Base-by-base conservation (phyloP, 2,329 filamentous ascomycete species). In the Microthyrium microscopicum region DNA sequence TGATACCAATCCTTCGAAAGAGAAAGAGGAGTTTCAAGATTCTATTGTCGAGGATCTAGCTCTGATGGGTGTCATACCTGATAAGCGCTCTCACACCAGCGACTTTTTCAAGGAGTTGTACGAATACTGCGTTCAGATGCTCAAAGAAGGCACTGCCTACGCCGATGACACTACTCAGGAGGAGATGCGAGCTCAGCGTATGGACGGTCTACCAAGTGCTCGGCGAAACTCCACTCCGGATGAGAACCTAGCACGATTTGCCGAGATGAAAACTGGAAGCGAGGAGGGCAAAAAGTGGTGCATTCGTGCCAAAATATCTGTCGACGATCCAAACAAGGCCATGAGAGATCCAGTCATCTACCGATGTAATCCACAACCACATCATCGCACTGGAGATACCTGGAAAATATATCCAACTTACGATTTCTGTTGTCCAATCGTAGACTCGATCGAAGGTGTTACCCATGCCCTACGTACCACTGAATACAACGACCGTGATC, bases 311-410 rank as follows among this genome's bases (percentile, higher is more conserved):
- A 94, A 91, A 66, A 81, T 95, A 46, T 87, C 82, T 2, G 72
- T 80, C 45, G 81, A 92, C 55, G 79, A 89, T 58, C 79, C 79
- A 42, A 95, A 98, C 65, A 92, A 92, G 59, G 83, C 89, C 34
- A 76, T 95, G 70, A 72, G 89, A 43, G 89, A 98, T 55, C 89
- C 89, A 9, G 85, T 95, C 56, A 91, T 98, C 55, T 95, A 94
- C 66, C 77, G 89, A 44, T 94, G 84, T 70, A 93, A 92, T 49
- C 64, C 70, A 5, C 51, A 66, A 31, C 54, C 62, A 8, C 79
- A 89, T 54, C 81, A 89, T 60, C 73, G 81, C 44, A 89, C 81
- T 2, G 80, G 80, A 20, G 69, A 62, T 37, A 72, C 66, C 40
- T 87, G 80, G 78, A 87, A 85, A 60, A 77, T 83, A 50, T 87